These are phyloP conservation scores for Skeletonema grethae DNA, from an alignment of 108 stramenopile genomes.

Conservation along the genomic window DNA sequence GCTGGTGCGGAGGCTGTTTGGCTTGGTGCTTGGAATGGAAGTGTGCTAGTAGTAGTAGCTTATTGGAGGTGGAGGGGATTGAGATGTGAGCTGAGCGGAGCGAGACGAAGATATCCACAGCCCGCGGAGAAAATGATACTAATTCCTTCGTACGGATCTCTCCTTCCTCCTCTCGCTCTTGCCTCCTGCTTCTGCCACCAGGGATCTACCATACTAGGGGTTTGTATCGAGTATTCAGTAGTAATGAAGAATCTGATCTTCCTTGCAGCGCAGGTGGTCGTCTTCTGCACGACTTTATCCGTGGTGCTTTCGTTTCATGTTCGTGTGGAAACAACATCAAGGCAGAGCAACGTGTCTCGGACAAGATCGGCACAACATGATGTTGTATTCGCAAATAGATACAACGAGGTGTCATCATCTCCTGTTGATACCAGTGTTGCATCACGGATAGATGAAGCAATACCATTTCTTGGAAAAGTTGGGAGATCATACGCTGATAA, in stretches of 20 bases:
- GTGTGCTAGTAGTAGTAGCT: too few species aligned
- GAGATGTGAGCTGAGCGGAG: too few species aligned
- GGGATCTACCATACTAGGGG: too few species aligned
- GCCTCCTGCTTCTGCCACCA: too few species aligned
- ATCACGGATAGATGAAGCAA: neutral
- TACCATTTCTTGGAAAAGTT: neutral
- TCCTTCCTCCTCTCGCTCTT: too few species aligned
- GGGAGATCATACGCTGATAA: neutral
- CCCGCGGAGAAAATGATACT: too few species aligned
- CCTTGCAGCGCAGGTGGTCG: neutral
- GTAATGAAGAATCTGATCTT: neutral
- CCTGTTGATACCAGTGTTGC: neutral
- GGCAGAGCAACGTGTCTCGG: neutral
- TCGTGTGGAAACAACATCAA: neutral
- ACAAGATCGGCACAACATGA: neutral
- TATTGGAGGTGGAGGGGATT: too few species aligned
- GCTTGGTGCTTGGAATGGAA: too few species aligned
- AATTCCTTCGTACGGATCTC: too few species aligned
- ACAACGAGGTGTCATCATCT: neutral
- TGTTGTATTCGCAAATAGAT: neutral
- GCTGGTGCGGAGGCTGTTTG: too few species aligned
- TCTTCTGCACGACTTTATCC: neutral
- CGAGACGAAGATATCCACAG: too few species aligned
- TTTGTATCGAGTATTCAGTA: too few species aligned
- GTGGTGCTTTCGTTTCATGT: constrained; percentile 5